Evolutionary conservation across 2,329 filamentous ascomycete genomes (phyloP).

Genomic region (Pseudogymnoascus sp.): DNA sequence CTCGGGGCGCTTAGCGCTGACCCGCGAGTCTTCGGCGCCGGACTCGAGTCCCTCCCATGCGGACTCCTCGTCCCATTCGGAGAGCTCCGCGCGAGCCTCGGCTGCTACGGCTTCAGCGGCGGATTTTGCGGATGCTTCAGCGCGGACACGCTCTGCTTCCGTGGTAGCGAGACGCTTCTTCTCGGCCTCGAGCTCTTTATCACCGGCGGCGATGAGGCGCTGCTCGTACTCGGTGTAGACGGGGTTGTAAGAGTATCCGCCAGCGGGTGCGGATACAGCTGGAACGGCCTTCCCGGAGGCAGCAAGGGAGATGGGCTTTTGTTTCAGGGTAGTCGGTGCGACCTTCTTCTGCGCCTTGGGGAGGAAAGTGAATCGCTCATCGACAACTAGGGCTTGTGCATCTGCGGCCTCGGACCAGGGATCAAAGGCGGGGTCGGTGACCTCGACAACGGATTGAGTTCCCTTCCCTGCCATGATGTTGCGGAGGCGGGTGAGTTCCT

Average conservation of each 20-base stretch:
- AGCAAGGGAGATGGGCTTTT: constrained; percentile 73
- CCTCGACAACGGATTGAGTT: constrained; percentile 36
- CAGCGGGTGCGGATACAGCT: constrained; percentile 70
- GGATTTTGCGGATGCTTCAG: constrained; percentile 61
- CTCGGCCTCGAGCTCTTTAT: constrained; percentile 73
- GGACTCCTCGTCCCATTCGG: constrained; percentile 77
- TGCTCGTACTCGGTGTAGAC: constrained; percentile 77
- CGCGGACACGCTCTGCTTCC: constrained; percentile 57
- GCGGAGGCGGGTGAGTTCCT: constrained; percentile 72
- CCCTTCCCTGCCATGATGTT: constrained; percentile 65
- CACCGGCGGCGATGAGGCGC: constrained; percentile 65
- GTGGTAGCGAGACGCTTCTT: constrained; percentile 62
- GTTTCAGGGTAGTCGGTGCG: constrained; percentile 67
- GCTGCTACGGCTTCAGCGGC: constrained; percentile 69
- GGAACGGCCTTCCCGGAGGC: constrained; percentile 73
- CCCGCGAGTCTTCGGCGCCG: constrained; percentile 59
- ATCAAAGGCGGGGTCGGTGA: constrained; percentile 65
- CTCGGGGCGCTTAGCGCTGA: constrained; percentile 67
- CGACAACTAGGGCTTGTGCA: constrained; percentile 37
- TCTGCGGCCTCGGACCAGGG: constrained; percentile 60
- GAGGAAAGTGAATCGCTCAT: constrained; percentile 57
- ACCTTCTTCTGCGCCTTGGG: constrained; percentile 58
- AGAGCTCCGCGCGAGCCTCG: constrained; percentile 56
- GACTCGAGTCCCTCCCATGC: constrained; percentile 89
- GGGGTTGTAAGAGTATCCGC: constrained; percentile 89